Conservation (phyloP, 2,329 filamentous ascomycete species). For the Colletotrichum brevisporum region DNA sequence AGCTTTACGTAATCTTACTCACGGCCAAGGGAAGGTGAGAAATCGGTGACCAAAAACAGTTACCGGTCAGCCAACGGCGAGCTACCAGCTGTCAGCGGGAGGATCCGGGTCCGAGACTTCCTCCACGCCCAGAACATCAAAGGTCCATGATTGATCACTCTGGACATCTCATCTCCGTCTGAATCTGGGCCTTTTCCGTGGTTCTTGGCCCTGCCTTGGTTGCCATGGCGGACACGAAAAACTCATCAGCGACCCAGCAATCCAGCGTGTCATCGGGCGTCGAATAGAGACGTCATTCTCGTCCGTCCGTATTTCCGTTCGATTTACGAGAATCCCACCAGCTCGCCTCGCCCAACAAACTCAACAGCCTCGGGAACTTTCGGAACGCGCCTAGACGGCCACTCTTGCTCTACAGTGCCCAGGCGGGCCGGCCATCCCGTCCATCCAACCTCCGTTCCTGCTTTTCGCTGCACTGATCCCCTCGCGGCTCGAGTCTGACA, state of each 20-base stretch:
- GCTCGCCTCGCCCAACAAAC: slow-evolving; percentile 29
- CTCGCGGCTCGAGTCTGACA: slow-evolving; percentile 26
- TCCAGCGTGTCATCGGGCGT: background rate
- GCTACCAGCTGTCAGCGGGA: slow-evolving; percentile 10
- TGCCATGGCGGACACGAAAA: slow-evolving; percentile 16
- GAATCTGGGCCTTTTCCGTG: background rate
- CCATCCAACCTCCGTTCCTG: slow-evolving; percentile 33
- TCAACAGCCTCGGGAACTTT: slow-evolving; percentile 24
- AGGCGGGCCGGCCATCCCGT: slow-evolving; percentile 31
- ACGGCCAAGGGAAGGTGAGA: background rate
- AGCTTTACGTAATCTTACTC: slow-evolving; percentile 7
- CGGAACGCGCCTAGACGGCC: slow-evolving; percentile 21
- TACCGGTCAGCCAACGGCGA: background rate
- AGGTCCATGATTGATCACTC: background rate
- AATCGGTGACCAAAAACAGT: background rate
- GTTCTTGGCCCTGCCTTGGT: background rate
- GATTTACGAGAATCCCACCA: slow-evolving; percentile 29
- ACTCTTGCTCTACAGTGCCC: slow-evolving; percentile 4
- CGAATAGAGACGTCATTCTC: slow-evolving; percentile 16
- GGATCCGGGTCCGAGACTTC: background rate
- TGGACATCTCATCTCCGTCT: background rate
- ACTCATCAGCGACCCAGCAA: background rate
- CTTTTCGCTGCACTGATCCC: slow-evolving; percentile 33
- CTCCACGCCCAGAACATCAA: background rate
- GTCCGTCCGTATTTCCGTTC: slow-evolving; percentile 37